Base-by-base conservation (phyloP, 225 moss, liverwort and hornwort genomes). In the Lunularia cruciata region DNA sequence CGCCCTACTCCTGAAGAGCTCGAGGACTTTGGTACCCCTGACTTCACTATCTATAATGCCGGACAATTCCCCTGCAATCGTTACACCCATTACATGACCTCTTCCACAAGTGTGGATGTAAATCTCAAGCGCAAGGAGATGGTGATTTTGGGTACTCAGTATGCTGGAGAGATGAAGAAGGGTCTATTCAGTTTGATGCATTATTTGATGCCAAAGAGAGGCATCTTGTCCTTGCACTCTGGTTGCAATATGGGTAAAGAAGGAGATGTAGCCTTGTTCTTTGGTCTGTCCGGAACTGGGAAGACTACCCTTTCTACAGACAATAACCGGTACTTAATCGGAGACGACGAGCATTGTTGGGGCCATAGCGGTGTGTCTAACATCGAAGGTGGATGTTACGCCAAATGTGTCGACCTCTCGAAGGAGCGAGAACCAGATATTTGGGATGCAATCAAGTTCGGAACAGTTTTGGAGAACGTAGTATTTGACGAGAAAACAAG, bases 101-200 rank as follows among this genome's bases (percentile, higher is more conserved):
- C 90, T 80, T 90, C 87, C 85, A 90, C 87, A 79, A 90, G 88
- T 84, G 86, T 95, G 85, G 95, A 95, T 87, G 72, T 95, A 83
- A 95, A 95, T 83, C 84, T 95, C 88, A 90, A 90, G 86, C 95
- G 95, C 70, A 92, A 83, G 86, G 95, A 95, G 87, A 95, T 95
- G 95, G 95, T 95, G 90, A 95, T 95, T 64, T 68, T 95, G 77
- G 95, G 95, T 52, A 95, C 95, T 75, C 95, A 95, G 82, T 95
- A 95, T 85, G 95, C 95, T 73, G 95, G 95, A 87, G 95, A 95
- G 90, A 95, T 95, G 95, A 95, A 95, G 88, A 95, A 95, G 92
- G 95, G 95, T 87, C 90, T 95, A 23, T 95, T 95, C 90, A 92
- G 95, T 85, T 18, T 95, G 76, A 95, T 95, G 95, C 95, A 95